A percentile compares a stretch with the other conserved stretches of the same genome.
phyloP scores from a whole-genome alignment of 2,329 filamentous ascomycete genomes.

The Neofusicoccum umdonicola region DNA sequence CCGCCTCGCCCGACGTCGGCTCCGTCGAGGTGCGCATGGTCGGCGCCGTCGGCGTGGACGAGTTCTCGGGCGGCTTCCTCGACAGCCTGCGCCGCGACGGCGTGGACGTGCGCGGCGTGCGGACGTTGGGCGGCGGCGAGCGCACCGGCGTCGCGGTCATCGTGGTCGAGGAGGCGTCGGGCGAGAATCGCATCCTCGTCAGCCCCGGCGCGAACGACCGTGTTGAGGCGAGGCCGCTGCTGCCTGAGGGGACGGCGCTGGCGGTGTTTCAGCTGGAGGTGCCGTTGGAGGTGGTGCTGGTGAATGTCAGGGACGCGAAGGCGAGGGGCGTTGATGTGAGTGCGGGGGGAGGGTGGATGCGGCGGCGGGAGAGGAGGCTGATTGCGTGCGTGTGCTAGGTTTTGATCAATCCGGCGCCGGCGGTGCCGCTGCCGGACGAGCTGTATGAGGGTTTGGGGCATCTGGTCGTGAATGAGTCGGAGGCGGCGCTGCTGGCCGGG shows the following conservation, averaged over 20 bases:
- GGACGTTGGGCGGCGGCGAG: constrained; percentile 38
- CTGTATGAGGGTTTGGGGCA: constrained; percentile 70
- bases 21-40: constrained; percentile 49
- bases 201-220: constrained; percentile 48
- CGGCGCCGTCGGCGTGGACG: constrained; percentile 49
- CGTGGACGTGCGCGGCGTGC: constrained; percentile 40
- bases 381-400: constrained; percentile 41
- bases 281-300: constrained; percentile 39
- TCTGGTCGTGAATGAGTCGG: constrained; percentile 86
- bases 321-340: constrained; percentile 22
- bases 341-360: background rate
- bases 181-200: constrained; percentile 51
- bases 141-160: constrained; percentile 51
- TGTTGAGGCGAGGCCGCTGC: constrained; percentile 36
- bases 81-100: constrained; percentile 45
- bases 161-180: constrained; percentile 47
- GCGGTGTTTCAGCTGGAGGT: constrained; percentile 50
- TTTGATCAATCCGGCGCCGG: constrained; percentile 79
- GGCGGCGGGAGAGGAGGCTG: background rate
- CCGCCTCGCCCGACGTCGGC: constrained; percentile 28
- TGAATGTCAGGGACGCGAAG: constrained; percentile 6
- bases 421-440: constrained; percentile 63
- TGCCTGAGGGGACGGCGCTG: constrained; percentile 41
- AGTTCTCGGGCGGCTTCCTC: constrained; percentile 40
- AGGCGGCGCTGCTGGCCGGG: constrained; percentile 71